A percentile compares a stretch with the other conserved stretches of the same genome.
Evolutionary conservation across 768 basidiomycete species (phyloP).

Genomic region (Suillus alpinus): DNA sequence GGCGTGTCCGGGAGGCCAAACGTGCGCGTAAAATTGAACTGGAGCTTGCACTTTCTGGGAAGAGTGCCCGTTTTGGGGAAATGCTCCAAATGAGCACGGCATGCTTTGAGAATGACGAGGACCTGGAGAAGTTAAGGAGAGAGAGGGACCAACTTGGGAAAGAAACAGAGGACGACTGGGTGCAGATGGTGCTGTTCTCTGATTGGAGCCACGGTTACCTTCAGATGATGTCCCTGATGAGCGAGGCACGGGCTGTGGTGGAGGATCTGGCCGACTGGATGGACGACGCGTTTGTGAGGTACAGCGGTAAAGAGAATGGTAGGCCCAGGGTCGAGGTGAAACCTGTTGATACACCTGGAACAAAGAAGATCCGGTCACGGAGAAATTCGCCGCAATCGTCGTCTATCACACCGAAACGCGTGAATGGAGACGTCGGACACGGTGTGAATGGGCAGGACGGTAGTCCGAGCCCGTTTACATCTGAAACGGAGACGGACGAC

Average conservation of each 20-base stretch:
- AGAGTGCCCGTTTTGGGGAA: slow-evolving; percentile 63
- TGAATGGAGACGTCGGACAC: neutral
- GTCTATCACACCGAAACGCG: slow-evolving; percentile 22
- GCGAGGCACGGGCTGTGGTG: slow-evolving; percentile 75
- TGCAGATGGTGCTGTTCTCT: slow-evolving; percentile 87
- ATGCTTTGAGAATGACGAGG: slow-evolving; percentile 23
- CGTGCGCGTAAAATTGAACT: slow-evolving; percentile 75
- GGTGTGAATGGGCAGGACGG: slow-evolving; percentile 9
- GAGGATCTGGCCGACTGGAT: slow-evolving; percentile 92
- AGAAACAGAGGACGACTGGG: slow-evolving; percentile 92
- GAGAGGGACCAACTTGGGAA: slow-evolving; percentile 59
- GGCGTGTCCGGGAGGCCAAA: slow-evolving; percentile 93
- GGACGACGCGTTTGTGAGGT: slow-evolving; percentile 60
- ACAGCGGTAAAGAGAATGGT: slow-evolving; percentile 27
- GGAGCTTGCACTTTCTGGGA: slow-evolving; percentile 56
- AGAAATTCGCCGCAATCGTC: slow-evolving; percentile 19
- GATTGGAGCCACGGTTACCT: slow-evolving; percentile 98
- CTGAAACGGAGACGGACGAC: slow-evolving; percentile 69
- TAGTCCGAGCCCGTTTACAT: slow-evolving; percentile 33
- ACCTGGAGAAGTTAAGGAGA: slow-evolving; percentile 43
- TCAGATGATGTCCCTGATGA: slow-evolving; percentile 89
- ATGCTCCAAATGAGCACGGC: slow-evolving; percentile 58
- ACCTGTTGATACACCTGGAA: slow-evolving; percentile 9
- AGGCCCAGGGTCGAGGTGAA: slow-evolving; percentile 16
- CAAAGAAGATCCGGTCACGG: slow-evolving; percentile 25